Conservation (phyloP, 129 eudicot species). For the Arctium lappa region DNA sequence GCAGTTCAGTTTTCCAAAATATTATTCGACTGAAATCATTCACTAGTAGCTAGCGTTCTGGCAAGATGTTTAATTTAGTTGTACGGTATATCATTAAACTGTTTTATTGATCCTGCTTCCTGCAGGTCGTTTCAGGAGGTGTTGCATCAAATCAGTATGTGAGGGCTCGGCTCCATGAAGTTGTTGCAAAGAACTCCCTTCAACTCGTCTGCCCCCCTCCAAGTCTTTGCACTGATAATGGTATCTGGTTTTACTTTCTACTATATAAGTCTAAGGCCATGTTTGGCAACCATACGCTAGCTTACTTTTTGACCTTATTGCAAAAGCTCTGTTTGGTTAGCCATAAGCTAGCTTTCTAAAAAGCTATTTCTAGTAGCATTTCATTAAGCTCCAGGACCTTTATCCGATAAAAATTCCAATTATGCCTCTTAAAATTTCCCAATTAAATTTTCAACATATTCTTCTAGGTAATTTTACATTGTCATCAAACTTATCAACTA, state of each 20-base stretch:
- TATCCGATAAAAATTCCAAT: not conserved
- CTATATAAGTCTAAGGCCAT: not conserved
- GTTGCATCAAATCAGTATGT: slow-evolving; percentile 95
- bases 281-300: not conserved
- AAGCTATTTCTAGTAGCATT: not conserved
- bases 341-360: not conserved
- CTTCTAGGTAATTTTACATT: not conserved
- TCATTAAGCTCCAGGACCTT: not conserved
- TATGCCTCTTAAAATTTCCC: not conserved
- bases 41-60: not conserved
- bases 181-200: slow-evolving; percentile 60
- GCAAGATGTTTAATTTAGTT: slow-evolving; percentile 4
- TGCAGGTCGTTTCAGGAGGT: slow-evolving; percentile 88
- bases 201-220: slow-evolving; percentile 98
- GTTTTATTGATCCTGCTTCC: slow-evolving; percentile 9
- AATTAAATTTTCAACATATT: not conserved
- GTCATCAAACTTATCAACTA: not conserved
- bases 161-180: slow-evolving; percentile 64
- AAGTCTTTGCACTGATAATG: slow-evolving; percentile 96
- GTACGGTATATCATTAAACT: not conserved
- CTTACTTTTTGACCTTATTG: not conserved
- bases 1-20: not conserved
- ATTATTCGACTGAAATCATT: not conserved
- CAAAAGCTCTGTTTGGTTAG: not conserved
- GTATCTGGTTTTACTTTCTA: slow-evolving; percentile 26